Evolutionary conservation across 306 rosid genomes (phyloP).

Genomic region (Pueraria montana): DNA sequence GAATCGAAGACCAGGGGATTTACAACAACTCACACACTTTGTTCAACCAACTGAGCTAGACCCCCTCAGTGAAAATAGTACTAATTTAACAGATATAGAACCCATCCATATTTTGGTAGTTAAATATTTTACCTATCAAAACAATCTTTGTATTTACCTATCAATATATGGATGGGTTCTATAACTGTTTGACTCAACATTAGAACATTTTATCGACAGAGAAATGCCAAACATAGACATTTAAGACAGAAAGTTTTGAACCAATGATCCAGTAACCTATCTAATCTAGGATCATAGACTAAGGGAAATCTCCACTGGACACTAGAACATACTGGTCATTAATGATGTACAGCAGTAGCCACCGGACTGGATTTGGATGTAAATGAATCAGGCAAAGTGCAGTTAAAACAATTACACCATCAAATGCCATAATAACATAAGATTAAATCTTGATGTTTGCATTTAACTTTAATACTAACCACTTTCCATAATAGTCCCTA

Average conservation of each 20-base stretch:
- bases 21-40: no score
- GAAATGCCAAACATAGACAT: not conserved
- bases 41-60: no score
- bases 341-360: not conserved
- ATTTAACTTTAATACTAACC: not conserved
- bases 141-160: not conserved
- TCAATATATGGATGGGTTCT: not conserved
- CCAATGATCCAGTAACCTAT: not conserved
- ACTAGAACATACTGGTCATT: constrained; percentile 21
- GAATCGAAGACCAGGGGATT: no score
- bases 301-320: constrained; percentile 1
- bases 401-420: not conserved
- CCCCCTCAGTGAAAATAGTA: constrained; percentile 22
- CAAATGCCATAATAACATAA: constrained; percentile 13
- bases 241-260: not conserved
- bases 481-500: constrained; percentile 2
- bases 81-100: not conserved
- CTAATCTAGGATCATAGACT: constrained; percentile 12
- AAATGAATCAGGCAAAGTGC: constrained; percentile 14
- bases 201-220: constrained; percentile 2
- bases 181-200: not conserved
- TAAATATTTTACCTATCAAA: not conserved
- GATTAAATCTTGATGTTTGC: not conserved
- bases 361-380: constrained; percentile 1
- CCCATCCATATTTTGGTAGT: not conserved